Evolutionary conservation across 306 rosid genomes (phyloP), one percentile per base, ranked within the genome.

Genomic region (Mimosa bimucronata): DNA sequence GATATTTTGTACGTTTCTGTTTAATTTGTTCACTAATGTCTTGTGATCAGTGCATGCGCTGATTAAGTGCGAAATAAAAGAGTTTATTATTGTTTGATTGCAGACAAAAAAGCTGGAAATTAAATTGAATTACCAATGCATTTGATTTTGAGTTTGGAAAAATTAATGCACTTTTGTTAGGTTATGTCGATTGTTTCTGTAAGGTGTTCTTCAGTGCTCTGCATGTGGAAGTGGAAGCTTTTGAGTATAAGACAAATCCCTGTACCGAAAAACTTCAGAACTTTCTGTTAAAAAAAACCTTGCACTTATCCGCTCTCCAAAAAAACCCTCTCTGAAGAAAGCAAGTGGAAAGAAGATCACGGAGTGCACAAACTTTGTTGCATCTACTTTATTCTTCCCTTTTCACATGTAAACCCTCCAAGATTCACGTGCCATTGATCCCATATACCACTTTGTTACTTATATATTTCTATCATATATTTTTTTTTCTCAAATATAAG

Each of bases 221-320:
- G 50, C 72, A 66, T 38, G 72, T 66, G 72, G 19, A 12, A n/a
- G 46, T 21, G 60, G 60, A 53, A 19, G 60, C 26, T 66, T 61
- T 66, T 37, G 46, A 66, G 48, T 52, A 52, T 0, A n/a, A 66
- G 48, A 38, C 72, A 66, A 38, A 34, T 37, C 71, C 23, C 25
- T 37, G 71, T 19, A 66, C 7, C 41, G 16, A 11, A 34, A 7
- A 37, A 65, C 6, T 9, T 31, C 9, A 14, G 14, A 57, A 21
- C 2, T 57, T 57, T 57, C 6, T 57, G 28, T 9, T 9, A 9
- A 57, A 30, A 19, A 38, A 21, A 38, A n/a, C n/a, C 30, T 37
- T 65, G 10, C 55, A 26, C 55, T 11, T 45, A 46, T 71, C 61
- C 61, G 26, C 15, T 2, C 23, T 53, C 26, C 60, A 50, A 16